phyloP scores from a whole-genome alignment of 441 rosid species.

The Melianthus villosus region DNA sequence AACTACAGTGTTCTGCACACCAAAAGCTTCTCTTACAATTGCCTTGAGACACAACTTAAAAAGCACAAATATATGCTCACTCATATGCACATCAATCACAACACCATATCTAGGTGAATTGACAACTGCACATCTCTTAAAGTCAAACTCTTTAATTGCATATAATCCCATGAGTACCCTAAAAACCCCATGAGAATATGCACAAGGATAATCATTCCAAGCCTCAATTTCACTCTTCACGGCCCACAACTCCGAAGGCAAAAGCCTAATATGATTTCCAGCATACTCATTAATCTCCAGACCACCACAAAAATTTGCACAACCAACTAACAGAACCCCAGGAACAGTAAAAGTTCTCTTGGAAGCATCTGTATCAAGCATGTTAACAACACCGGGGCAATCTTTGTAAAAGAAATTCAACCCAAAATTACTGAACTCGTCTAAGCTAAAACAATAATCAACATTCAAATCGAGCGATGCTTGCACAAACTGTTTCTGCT shows the following conservation, averaged over 20 bases:
- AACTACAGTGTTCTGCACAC: conserved; percentile 14
- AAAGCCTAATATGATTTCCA: conserved; percentile 12
- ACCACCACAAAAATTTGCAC: conserved; percentile 28
- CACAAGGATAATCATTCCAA: conserved; percentile 47
- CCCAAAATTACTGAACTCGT: conserved; percentile 24
- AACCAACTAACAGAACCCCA: conserved; percentile 29
- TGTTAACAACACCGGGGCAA: conserved; percentile 42
- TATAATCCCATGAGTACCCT: conserved; percentile 24
- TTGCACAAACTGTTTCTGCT: conserved; percentile 5
- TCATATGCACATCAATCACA: conserved; percentile 48
- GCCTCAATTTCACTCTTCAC: conserved; percentile 40
- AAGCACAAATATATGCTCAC: conserved; percentile 50
- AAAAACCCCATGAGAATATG: conserved; percentile 31
- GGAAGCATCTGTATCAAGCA: conserved; percentile 17
- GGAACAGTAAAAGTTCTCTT: conserved; percentile 29
- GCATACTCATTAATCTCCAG: conserved; percentile 9
- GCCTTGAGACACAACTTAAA: conserved; percentile 50
- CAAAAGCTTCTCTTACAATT: conserved; percentile 42
- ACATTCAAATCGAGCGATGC: conserved; percentile 10
- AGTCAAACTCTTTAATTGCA: conserved; percentile 15
- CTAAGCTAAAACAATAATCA: conserved; percentile 38
- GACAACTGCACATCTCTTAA: conserved; percentile 39
- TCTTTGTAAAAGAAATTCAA: conserved; percentile 39
- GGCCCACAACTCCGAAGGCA: conserved; percentile 50
- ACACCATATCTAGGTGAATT: conserved; percentile 49